Evolutionary conservation across 2,329 filamentous ascomycete species (phyloP).

Genomic region (Dothideomycetidae sp.): DNA sequence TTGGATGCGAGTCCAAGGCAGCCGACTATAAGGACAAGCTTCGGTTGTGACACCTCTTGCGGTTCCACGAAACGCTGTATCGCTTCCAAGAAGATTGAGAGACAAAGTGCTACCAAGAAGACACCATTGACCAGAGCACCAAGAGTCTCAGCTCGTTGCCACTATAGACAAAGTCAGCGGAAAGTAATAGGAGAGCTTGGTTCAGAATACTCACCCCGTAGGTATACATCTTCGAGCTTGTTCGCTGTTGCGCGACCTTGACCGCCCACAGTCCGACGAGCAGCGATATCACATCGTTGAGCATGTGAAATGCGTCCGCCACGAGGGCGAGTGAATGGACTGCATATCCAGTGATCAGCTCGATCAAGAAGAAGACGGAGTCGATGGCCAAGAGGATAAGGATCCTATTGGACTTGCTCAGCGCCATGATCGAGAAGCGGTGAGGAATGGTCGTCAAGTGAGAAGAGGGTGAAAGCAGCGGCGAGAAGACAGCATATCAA

Average conservation of each 20-base stretch:
- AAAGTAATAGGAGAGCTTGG: neutral
- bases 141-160: conserved; percentile 92
- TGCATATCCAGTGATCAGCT: conserved; percentile 70
- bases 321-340: conserved; percentile 86
- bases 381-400: conserved; percentile 87
- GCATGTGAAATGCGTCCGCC: conserved; percentile 97
- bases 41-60: conserved; percentile 70
- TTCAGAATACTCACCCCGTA: conserved; percentile 56
- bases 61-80: conserved; percentile 85
- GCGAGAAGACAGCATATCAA: too few relatives aligned
- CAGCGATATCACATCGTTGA: conserved; percentile 95
- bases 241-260: conserved; percentile 68
- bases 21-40: conserved; percentile 80
- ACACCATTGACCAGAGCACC: conserved; percentile 95
- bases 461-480: too few relatives aligned
- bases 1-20: conserved; percentile 77
- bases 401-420: conserved; percentile 88
- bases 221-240: conserved; percentile 75
- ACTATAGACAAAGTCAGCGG: conserved; percentile 37
- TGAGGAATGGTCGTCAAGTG: too few relatives aligned
- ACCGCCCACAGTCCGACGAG: conserved; percentile 92
- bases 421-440: conserved; percentile 59
- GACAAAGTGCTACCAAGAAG: conserved; percentile 87
- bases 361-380: conserved; percentile 74
- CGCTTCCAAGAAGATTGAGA: conserved; percentile 93